These are phyloP conservation scores for Ceriops decandra DNA, from an alignment of 345 rosid genomes.

Conservation along the genomic window DNA sequence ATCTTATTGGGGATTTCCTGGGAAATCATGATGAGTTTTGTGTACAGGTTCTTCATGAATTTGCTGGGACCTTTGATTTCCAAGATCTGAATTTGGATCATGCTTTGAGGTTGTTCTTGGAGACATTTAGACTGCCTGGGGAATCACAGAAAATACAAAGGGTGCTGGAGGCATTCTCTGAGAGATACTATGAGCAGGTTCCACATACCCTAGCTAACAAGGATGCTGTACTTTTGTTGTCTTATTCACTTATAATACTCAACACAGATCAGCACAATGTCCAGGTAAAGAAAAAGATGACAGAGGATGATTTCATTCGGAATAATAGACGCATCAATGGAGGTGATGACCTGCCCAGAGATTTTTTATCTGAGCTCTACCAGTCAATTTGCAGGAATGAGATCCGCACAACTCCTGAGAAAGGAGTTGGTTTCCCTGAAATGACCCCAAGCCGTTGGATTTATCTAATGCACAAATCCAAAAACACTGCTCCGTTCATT, in stretches of 20 bases:
- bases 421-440: slow-evolving; percentile 48
- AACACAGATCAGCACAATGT: slow-evolving; percentile 75
- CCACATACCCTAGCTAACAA: slow-evolving; percentile 50
- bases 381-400: slow-evolving; percentile 66
- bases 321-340: slow-evolving; percentile 67
- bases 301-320: slow-evolving; percentile 70
- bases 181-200: slow-evolving; percentile 76
- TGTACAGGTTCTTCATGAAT: slow-evolving; percentile 69
- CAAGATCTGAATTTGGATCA: slow-evolving; percentile 59
- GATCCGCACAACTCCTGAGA: slow-evolving; percentile 64
- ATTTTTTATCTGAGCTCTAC: slow-evolving; percentile 61
- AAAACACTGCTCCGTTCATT: slow-evolving; percentile 51
- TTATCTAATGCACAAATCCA: slow-evolving; percentile 58
- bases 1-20: slow-evolving; percentile 62
- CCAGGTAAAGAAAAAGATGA: slow-evolving; percentile 76
- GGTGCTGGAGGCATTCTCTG: slow-evolving; percentile 79
- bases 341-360: slow-evolving; percentile 68
- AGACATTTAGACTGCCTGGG: slow-evolving; percentile 72
- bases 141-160: slow-evolving; percentile 83
- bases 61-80: slow-evolving; percentile 65
- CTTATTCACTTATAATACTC: slow-evolving; percentile 71
- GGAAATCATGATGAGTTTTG: slow-evolving; percentile 77
- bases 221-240: slow-evolving; percentile 66
- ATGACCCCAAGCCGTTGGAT: slow-evolving; percentile 71
- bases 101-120: slow-evolving; percentile 71